Evolutionary conservation across 129 eudicot species (phyloP), one percentile per base, ranked within the genome.

Genomic region (Dittrichia graveolens): DNA sequence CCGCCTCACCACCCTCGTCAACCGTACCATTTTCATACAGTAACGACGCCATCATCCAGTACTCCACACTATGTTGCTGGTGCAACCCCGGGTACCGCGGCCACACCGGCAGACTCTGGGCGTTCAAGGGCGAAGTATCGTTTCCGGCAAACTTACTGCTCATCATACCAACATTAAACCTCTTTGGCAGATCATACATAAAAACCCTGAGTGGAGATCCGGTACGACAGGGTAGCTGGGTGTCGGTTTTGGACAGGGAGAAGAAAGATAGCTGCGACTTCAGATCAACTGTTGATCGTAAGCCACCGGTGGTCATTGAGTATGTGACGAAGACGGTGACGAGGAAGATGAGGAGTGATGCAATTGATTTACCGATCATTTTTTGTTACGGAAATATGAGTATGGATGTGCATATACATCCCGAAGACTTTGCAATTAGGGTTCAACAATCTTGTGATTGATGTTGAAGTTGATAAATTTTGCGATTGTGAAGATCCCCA

Each of bases 31-130:
- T 55, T 7, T 57, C 41, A 24, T 61, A 72, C 69, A 89, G 59
- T 45, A 92, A 78, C 24, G 96, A 92, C 11, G 96, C 87, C 98
- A 92, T 87, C 85, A 92, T 81, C 98, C 98, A 89, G 43, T 89
- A 92, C 88, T 92, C 96, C 53, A 89, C 96, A 44, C 96, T 89
- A 43, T 92, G 96, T 72, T 92, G 98, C 46, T 64, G 78, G 80
- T 86, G 79, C 34, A 89, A 59, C 54, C 95, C 95, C 8, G 86
- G 76, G 38, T 69, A 69, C 18, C 40, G 45, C 59, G 86, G 85
- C 96, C 94, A 92, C 59, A 67, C 68, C 42, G 95, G 96, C 52
- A 89, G 56, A 76, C 59, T 87, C 50, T 34, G 42, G 9, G 72
- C 71, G n/a, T 89, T 77, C 67, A 84, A 86, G 5, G 87, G 76